Conservation (phyloP, 441 rosid species). For the Arabidopsis hybrid region DNA sequence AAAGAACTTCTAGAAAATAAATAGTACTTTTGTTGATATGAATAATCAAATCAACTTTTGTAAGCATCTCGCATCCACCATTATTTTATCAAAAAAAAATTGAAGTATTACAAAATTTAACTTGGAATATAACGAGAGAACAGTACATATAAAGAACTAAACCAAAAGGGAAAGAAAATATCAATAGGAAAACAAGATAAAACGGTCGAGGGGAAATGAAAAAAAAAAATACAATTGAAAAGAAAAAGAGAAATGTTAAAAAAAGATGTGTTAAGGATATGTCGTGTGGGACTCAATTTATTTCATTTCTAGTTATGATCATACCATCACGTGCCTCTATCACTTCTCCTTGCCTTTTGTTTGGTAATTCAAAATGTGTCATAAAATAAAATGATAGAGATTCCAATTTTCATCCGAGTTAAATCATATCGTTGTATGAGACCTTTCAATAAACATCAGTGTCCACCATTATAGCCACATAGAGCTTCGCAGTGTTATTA, state of each 20-base stretch:
- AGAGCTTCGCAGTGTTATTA: slow-evolving; percentile 10
- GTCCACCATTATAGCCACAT: slow-evolving; percentile 27
- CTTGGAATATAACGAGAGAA: background rate
- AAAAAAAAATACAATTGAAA: background rate
- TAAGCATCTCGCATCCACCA: background rate
- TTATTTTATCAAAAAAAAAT: background rate
- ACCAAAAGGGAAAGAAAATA: background rate
- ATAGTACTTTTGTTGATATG: background rate
- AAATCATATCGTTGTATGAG: slow-evolving; percentile 22
- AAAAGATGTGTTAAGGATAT: slow-evolving; percentile 34
- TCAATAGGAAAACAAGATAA: background rate
- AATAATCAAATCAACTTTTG: background rate
- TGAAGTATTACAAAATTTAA: background rate
- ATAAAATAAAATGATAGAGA: background rate
- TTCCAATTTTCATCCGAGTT: background rate
- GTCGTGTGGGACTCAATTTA: slow-evolving; percentile 43
- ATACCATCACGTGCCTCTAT: slow-evolving; percentile 36
- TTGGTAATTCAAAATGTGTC: slow-evolving; percentile 37
- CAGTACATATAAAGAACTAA: background rate
- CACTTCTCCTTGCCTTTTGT: slow-evolving; percentile 22
- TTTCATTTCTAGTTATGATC: slow-evolving; percentile 34
- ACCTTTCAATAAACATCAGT: slow-evolving; percentile 32
- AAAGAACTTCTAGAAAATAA: no score
- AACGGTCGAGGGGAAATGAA: background rate
- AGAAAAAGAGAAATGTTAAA: slow-evolving; percentile 5